Base-by-base conservation (phyloP, 768 basidiomycete genomes). In the Suillus lakei region DNA sequence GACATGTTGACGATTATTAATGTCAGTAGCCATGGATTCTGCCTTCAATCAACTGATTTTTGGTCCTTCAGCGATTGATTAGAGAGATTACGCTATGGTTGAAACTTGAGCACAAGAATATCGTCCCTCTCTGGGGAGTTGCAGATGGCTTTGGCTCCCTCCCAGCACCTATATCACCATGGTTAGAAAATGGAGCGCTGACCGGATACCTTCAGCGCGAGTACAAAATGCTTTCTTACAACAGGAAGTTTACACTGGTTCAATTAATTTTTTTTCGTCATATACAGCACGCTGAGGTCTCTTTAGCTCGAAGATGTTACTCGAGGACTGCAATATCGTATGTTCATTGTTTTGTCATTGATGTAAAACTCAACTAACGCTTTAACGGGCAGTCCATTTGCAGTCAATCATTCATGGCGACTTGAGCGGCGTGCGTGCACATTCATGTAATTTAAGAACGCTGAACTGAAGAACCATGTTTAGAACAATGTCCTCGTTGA, bases 151-250 rank as follows among this genome's bases (percentile, higher is more conserved):
- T 72, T 62, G 79, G 79, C 2, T 71, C 69, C 4, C 72, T 74
- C 59, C 53, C 66, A 4, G 76, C 79, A 1, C 77, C 78, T 74
- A 67, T 79, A 18, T 79, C 66, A 30, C 78, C 78, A 4, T 78
- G 77, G 77, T 53, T 71, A 23, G 73, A 77, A 13, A 71, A 77
- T 36, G 77, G 76, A 0, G 50, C 66, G n/a, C 69, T 78, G 5
- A 66, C 66, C 2, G 43, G 61, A 0, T 78, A 77, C 58, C 60
- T 78, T 32, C 67, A 69, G 12, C 59, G 62, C 15, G 34, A 56
- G 54, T 15, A 56, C 34, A 4, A 23, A 38, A 38, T 38, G 4
- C 54, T 56, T 56, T 36, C 54, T 36, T 23, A 30, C 50, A 51
- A 10, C 16, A 10, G 9, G 4, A 51, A 30, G 28, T 30, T 51